A percentile compares a stretch with the other conserved stretches of the same genome.
phyloP scores from a whole-genome alignment of 495 filamentous ascomycete genomes.

The Talaromyces nanjingensis region DNA sequence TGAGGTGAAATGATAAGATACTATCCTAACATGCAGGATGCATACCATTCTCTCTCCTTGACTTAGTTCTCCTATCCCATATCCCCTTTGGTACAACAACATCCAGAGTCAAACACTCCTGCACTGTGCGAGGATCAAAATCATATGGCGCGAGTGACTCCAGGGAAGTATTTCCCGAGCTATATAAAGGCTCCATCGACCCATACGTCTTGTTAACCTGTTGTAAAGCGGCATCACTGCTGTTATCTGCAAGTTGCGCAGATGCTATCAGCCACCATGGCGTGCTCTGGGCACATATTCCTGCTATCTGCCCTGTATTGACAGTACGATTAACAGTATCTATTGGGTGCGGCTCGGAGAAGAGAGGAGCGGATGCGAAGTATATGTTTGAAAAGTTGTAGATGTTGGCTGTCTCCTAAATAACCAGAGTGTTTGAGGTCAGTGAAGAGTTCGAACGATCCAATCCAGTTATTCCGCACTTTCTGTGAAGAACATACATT shows the following conservation, averaged over 20 bases:
- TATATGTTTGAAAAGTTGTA: neutral
- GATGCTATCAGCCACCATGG: neutral
- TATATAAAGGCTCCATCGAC: neutral
- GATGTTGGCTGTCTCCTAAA: neutral
- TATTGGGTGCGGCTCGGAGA: neutral
- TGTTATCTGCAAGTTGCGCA: neutral
- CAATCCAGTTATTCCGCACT: neutral
- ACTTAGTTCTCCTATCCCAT: neutral
- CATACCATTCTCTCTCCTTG: neutral
- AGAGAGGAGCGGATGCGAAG: neutral
- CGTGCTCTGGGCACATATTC: neutral
- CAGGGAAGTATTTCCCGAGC: neutral
- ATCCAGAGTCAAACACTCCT: constrained; percentile 1
- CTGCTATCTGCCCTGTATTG: neutral
- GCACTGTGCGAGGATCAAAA: neutral
- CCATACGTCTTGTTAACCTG: neutral
- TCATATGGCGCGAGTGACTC: neutral
- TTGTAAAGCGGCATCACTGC: neutral
- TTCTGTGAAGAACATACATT: neutral
- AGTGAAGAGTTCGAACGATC: neutral
- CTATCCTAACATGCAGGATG: neutral
- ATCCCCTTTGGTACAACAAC: neutral
- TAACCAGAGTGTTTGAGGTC: no score
- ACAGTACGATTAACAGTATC: neutral
- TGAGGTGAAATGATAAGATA: neutral